Evolutionary conservation across 805 yeast genomes (phyloP), one percentile per base, ranked within the genome.

Genomic region (Teunomyces tritomae): DNA sequence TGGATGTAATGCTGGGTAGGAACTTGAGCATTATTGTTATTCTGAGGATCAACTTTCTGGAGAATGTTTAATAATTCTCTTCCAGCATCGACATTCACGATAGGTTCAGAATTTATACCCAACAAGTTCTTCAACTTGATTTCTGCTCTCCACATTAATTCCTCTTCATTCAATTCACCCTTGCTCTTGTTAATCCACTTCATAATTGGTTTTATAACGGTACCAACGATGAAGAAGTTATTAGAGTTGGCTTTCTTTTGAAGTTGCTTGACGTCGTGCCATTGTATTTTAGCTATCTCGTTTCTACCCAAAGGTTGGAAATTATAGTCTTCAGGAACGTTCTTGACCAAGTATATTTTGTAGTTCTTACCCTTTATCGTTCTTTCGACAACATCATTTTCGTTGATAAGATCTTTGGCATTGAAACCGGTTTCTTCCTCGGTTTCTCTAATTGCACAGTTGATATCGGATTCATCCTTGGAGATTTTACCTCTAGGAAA

Each of bases 401-500:
- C 86, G 52, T 82, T 79, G 37, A 91, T 74, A 53, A 77, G 79
- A 13, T 81, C 82, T 1, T 84, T 67, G 43, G 89, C 84, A 64
- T 94, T 95, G 59, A 85, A 91, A 0, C 98, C 96, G 11, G 91
- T 92, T 66, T 94, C 99, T 68, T 94, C 99, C 52, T 78, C 78
- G 17, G 88, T 90, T 64, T 94, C 99, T 58, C 99, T 79, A 10
- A 89, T 67, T 4, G 98, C 97, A 71, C 99, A 95, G 46, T 80
- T 83, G 5, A 82, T 77, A 65, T 94, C 99, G 11, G 83, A 73
- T 70, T 94, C 99, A 61, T 85, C 95, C 62, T 94, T 91, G 33
- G 95, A 88, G 48, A 94, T 94, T 67, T 94, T 94, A 5, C 99
- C 99, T 64, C 96, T 76, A 5, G 99, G 99, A 60, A 94, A 94